These are phyloP conservation scores for Lunasporangiospora selenospora DNA, from an alignment of 192 early-diverging fungal species.

Conservation along the genomic window DNA sequence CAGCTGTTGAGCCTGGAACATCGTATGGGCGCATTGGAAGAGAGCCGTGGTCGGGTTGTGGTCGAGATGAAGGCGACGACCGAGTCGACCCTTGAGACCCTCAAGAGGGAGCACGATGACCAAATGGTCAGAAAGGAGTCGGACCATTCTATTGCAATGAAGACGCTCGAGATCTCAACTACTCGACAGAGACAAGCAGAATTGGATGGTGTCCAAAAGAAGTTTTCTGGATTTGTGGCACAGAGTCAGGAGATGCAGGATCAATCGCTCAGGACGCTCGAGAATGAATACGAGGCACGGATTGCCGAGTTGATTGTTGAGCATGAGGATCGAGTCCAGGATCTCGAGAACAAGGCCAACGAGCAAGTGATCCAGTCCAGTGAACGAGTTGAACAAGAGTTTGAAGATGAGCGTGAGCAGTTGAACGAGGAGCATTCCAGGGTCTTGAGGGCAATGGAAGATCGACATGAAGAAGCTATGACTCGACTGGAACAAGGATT, in stretches of 20 bases:
- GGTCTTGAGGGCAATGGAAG: constrained; percentile 4
- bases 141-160: too few species aligned
- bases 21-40: too few species aligned
- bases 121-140: too few species aligned
- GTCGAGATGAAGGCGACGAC: too few species aligned
- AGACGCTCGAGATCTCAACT: too few species aligned
- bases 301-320: constrained; percentile 43
- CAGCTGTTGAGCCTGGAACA: too few species aligned
- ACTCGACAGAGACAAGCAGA: constrained; percentile 28
- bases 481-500: constrained; percentile 22
- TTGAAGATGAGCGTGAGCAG: constrained; percentile 23
- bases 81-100: too few species aligned
- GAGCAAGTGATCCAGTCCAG: constrained; percentile 28
- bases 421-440: constrained; percentile 8
- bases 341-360: constrained; percentile 35
- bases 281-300: constrained; percentile 20
- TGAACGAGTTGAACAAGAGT: constrained; percentile 36
- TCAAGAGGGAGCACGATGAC: too few species aligned
- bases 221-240: constrained; percentile 30
- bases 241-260: constrained; percentile 22
- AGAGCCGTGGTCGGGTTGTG: too few species aligned
- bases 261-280: constrained; percentile 1
- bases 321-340: constrained; percentile 26
- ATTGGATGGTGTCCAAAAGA: constrained; percentile 12
- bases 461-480: constrained; percentile 4